These are phyloP conservation scores for Colletotrichum agaves DNA, from an alignment of 2,329 filamentous ascomycete genomes.

Conservation along the genomic window DNA sequence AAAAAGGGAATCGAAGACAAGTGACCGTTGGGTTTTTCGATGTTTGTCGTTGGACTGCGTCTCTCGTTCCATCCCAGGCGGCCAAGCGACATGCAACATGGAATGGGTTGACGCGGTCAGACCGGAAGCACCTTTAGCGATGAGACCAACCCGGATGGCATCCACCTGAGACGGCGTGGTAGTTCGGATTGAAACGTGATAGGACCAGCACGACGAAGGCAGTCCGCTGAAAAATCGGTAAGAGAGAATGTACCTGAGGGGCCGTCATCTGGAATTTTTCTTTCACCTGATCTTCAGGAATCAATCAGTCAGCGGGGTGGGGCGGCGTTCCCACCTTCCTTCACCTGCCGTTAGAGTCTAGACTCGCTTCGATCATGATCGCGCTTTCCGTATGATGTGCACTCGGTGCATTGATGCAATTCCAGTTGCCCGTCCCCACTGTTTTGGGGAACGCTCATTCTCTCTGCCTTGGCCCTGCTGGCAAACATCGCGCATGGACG, in stretches of 20 bases:
- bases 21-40: background rate
- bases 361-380: background rate
- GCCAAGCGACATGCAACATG: slow-evolving; percentile 3
- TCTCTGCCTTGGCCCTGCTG: background rate
- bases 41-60: background rate
- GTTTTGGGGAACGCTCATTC: background rate
- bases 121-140: background rate
- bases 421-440: background rate
- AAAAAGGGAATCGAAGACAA: background rate
- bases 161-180: slow-evolving; percentile 23
- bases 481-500: background rate
- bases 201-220: background rate
- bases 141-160: background rate
- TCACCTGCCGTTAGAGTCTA: background rate
- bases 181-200: slow-evolving; percentile 1
- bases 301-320: slow-evolving; percentile 18
- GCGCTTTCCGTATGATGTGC: background rate
- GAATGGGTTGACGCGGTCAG: slow-evolving; percentile 16
- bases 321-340: slow-evolving; percentile 17
- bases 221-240: background rate
- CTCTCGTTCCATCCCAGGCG: background rate
- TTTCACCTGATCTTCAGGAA: background rate
- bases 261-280: slow-evolving; percentile 6
- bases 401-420: background rate
- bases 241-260: background rate